Percentiles rank a stretch among this genome's conserved stretches.
Conservation (phyloP, 306 rosid species). For the Pyrus pyrifolia region DNA sequence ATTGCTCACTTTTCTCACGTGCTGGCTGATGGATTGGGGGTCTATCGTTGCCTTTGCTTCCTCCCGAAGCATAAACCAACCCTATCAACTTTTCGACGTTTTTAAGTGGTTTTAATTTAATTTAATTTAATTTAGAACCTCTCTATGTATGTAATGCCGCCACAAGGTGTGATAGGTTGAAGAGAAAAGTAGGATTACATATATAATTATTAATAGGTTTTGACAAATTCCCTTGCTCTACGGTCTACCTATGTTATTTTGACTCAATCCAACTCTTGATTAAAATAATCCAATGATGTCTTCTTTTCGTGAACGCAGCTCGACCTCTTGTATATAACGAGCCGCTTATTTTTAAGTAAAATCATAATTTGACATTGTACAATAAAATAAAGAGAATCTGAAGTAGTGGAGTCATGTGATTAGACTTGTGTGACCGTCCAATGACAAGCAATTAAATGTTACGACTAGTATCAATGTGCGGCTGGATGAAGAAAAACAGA, state of each 20-base stretch:
- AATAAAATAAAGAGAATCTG: too few relatives aligned
- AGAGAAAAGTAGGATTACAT: neutral
- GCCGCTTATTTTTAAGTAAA: neutral
- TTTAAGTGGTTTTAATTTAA: neutral
- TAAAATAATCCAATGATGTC: neutral
- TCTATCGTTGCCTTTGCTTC: slow-evolving; percentile 39
- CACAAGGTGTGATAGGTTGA: neutral
- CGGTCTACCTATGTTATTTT: neutral
- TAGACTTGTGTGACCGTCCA: neutral
- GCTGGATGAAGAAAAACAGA: too few relatives aligned
- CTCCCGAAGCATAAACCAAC: slow-evolving; percentile 42
- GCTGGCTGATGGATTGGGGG: neutral
- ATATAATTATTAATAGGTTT: neutral
- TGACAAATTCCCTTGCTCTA: neutral
- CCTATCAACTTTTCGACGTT: neutral
- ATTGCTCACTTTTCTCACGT: slow-evolving; percentile 17
- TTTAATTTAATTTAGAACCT: neutral
- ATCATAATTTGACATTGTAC: too few relatives aligned
- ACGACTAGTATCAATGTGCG: too few relatives aligned
- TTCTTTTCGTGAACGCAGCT: neutral
- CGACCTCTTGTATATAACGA: too few relatives aligned
- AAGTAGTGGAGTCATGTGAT: too few relatives aligned
- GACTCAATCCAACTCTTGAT: neutral
- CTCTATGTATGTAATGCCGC: neutral
- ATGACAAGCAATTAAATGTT: too few relatives aligned